Evolutionary conservation across 495 filamentous ascomycete genomes (phyloP).

Genomic region (Parathielavia appendiculata): DNA sequence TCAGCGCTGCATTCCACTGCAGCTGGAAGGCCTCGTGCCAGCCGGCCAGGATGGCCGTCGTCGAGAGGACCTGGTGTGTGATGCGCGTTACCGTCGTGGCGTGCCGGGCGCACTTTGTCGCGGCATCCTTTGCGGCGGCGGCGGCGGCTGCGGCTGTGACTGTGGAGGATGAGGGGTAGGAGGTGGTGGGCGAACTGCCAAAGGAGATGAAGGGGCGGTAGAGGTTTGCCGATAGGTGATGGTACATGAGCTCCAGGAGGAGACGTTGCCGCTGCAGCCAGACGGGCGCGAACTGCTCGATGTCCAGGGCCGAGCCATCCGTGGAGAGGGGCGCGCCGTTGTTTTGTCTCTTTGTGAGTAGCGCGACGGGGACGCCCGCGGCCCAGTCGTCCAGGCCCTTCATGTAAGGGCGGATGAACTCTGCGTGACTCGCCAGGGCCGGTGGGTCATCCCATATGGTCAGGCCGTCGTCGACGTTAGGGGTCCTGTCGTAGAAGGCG

Average conservation of each 20-base stretch:
- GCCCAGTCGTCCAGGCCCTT: background rate
- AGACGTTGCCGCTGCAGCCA: slow-evolving; percentile 3
- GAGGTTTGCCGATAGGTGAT: background rate
- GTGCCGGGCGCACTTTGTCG: background rate
- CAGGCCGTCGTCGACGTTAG: background rate
- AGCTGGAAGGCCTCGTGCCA: slow-evolving; percentile 9
- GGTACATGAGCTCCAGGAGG: slow-evolving; percentile 5
- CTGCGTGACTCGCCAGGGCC: background rate
- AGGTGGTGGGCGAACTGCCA: background rate
- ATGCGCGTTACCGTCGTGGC: background rate
- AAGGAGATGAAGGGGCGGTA: slow-evolving; percentile 4
- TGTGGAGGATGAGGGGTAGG: too few species aligned
- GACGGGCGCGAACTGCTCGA: background rate
- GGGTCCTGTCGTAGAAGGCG: slow-evolving; percentile 1
- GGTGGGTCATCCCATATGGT: slow-evolving; percentile 1
- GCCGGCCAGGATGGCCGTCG: background rate
- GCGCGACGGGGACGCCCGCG: background rate
- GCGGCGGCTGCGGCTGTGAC: too few species aligned
- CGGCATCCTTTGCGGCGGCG: background rate
- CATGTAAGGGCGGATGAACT: slow-evolving; percentile 2
- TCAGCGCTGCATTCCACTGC: slow-evolving; percentile 4
- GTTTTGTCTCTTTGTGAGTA: background rate
- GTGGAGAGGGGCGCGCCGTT: background rate
- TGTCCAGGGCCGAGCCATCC: background rate
- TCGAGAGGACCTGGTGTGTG: slow-evolving; percentile 3